These are phyloP conservation scores for Xylariaceae sp. DNA, from an alignment of 2,329 filamentous ascomycete species.

Conservation along the genomic window DNA sequence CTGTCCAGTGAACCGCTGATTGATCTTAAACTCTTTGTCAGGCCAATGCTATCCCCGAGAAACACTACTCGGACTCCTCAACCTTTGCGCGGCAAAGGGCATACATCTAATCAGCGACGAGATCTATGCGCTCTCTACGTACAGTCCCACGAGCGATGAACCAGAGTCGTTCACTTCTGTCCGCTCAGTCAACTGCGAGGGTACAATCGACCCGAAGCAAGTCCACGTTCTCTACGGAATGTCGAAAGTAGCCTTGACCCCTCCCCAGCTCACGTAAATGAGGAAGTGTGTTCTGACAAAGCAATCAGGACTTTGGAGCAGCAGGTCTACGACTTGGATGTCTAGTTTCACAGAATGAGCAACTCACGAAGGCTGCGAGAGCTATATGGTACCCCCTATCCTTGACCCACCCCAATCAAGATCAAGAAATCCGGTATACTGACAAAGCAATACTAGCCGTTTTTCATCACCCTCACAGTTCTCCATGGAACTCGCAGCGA, in stretches of 20 bases:
- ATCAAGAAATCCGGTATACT: too few species aligned
- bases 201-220: conserved; percentile 17
- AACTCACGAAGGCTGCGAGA: conserved; percentile 18
- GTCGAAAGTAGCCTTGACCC: conserved; percentile 15
- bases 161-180: conserved; percentile 18
- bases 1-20: background rate
- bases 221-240: conserved; percentile 24
- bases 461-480: conserved; percentile 21
- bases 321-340: conserved; percentile 21
- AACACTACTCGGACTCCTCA: conserved; percentile 17
- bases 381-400: conserved; percentile 8
- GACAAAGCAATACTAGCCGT: background rate
- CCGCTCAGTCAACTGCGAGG: conserved; percentile 13
- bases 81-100: conserved; percentile 19
- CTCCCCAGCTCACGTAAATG: background rate
- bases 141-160: conserved; percentile 6
- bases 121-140: conserved; percentile 22
- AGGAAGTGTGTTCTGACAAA: conserved; percentile 2
- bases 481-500: conserved; percentile 20
- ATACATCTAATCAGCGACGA: conserved; percentile 24
- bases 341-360: conserved; percentile 17
- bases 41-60: conserved; percentile 21
- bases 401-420: too few species aligned
- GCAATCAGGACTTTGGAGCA: conserved; percentile 16
- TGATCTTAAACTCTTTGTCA: conserved; percentile 3